Evolutionary conservation across 73 alveolate species (phyloP).

Genomic region (Paramecium caudatum): DNA sequence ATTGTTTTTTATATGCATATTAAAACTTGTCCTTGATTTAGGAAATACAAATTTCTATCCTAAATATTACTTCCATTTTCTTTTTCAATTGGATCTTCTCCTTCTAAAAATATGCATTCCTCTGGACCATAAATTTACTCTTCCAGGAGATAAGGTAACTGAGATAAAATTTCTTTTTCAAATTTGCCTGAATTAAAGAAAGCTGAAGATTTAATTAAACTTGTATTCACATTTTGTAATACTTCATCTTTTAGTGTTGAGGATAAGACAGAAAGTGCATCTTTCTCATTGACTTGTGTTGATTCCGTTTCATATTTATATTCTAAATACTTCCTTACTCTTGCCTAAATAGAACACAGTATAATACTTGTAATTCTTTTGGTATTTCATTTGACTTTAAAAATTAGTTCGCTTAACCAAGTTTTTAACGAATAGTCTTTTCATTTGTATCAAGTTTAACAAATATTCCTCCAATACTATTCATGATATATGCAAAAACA

Average conservation of each 20-base stretch:
- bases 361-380: conserved; percentile 77
- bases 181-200: conserved; percentile 38
- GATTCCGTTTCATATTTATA: conserved; percentile 73
- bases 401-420: conserved; percentile 78
- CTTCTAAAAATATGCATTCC: conserved; percentile 61
- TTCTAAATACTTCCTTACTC: conserved; percentile 83
- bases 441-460: conserved; percentile 60
- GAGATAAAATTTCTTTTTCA: conserved; percentile 10
- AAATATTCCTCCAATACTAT: conserved; percentile 79
- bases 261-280: conserved; percentile 38
- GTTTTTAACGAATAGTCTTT: conserved; percentile 55
- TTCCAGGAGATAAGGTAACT: conserved; percentile 1
- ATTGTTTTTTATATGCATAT: not conserved
- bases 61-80: conserved; percentile 18
- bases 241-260: conserved; percentile 36
- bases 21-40: conserved; percentile 52
- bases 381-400: conserved; percentile 81
- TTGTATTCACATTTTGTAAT: not conserved
- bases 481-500: conserved; percentile 85
- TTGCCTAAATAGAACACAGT: too few species aligned
- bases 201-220: not conserved
- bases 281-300: conserved; percentile 52
- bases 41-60: conserved; percentile 40
- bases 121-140: conserved; percentile 60
- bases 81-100: conserved; percentile 17